Evolutionary conservation across 495 filamentous ascomycete species (phyloP), one percentile per base, ranked within the genome.

Genomic region (Tuber indicum): DNA sequence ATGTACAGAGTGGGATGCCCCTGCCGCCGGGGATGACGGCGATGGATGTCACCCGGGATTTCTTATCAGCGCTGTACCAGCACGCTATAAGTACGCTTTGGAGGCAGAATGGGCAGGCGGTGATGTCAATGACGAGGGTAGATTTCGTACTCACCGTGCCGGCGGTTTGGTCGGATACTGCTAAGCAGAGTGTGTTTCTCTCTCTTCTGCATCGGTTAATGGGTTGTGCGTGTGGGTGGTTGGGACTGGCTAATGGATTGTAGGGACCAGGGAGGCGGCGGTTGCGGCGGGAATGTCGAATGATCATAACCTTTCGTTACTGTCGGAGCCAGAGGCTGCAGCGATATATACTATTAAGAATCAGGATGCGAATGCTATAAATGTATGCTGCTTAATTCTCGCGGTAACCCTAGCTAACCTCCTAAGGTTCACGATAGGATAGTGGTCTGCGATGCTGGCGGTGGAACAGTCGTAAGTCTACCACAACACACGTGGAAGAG

Each of bases 131-230:
- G 4, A 91, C 88, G n/a, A 88, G 87, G 58, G 44, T 80, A 9
- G 78, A 80, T 69, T 80, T 79, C 43, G 79, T 93, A 45, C 85
- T 93, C 36, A 93, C 91, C 0, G 91, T 92, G 58, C 91, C 91
- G 9, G 91, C 91, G n/a, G 88, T 93, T 26, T 93, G 91, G 91
- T 90, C 90, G 16, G 91, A 94, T 70, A 87, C 87, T 23, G 91
- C 91, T 23, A 92, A 92, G 9, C 46, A 52, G 36, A 74, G 36
- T 39, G 5, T 16, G 41, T 32, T 19, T 72, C 44, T 26, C 71
- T 39, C 14, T 23, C n/a, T 43, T n/a, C 26, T 47, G 36, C 83
- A 87, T 88, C 73, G 88, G 43, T 73, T 26, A 36, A 44, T 76
- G 42, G 23, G 36, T 26, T 41, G 14, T 43, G 3, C 32, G 14